Evolutionary conservation across 2,329 filamentous ascomycete genomes (phyloP), one percentile per base, ranked within the genome.

Genomic region (Lasiodiplodia gonubiensis): DNA sequence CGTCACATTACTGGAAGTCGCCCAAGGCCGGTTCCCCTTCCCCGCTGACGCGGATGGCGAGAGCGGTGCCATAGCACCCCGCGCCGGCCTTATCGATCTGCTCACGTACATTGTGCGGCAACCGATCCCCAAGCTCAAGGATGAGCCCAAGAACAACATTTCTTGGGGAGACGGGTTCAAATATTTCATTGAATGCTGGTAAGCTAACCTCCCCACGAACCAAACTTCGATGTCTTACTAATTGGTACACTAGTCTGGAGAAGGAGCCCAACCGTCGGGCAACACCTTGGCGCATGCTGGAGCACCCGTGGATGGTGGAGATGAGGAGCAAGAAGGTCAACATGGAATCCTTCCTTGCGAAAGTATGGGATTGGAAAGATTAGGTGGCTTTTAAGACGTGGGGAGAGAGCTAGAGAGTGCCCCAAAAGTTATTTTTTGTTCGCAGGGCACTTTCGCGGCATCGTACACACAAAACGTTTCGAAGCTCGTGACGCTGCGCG

Each of bases 111-210:
- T 99, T 77, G 95, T 99, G 53, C 90, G 93, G 72, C 95, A 99
- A 78, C 90, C 92, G 3, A 97, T 98, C 68, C 95, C 95, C 2
- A 96, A 93, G 78, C 84, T 99, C 70, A 98, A 97, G 80, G 95
- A 99, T 72, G 95, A 99, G 80, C 92, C 92, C 0, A 89, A 93
- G 37, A 92, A 91, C 72, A 90, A 90, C 68, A 96, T 99, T 72
- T 90, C 90, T 76, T 99, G 95, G 95, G 97, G 92, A 73, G 92
- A 96, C 73, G 97, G 92, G 76, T 98, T 99, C 82, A 99, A 99
- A 80, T 97, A 97, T 79, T 99, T 99, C 74, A 97, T 99, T 74
- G 94, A 97, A 82, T 97, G 94, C 88, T 98, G 95, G 94, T 98
- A 87, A 77, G 92, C 89, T 33, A 54, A n/a, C 21, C 42, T 12